Conservation (phyloP, 768 basidiomycete species). For the Russula dissimulans region DNA sequence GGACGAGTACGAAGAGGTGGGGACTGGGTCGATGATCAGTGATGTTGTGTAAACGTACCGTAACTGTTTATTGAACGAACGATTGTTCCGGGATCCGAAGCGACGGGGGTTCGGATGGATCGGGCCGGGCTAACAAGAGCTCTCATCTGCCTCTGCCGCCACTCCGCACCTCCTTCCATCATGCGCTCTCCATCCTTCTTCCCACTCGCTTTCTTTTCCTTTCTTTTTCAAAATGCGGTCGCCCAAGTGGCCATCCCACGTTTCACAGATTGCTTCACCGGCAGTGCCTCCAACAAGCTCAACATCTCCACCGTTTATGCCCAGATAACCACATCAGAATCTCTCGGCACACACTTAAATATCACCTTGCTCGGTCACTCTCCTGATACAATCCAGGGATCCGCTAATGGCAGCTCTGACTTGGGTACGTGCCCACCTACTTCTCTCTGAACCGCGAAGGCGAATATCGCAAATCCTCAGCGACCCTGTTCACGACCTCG, state of each 20-base stretch:
- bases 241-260: constrained; percentile 26
- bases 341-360: constrained; percentile 44
- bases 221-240: constrained; percentile 15
- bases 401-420: constrained; percentile 49
- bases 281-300: constrained; percentile 47
- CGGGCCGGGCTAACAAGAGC: too few relatives aligned
- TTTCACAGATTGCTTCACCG: constrained; percentile 63
- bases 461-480: constrained; percentile 28
- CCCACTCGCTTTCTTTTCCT: constrained; percentile 7
- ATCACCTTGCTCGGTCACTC: constrained; percentile 64
- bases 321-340: constrained; percentile 45
- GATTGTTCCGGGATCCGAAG: too few relatives aligned
- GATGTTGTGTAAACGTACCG: not conserved
- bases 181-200: not conserved
- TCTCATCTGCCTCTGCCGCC: too few relatives aligned
- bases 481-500: constrained; percentile 81
- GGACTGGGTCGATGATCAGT: constrained; percentile 17
- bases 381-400: constrained; percentile 49
- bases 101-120: too few relatives aligned
- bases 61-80: too few relatives aligned
- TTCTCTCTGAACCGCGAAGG: constrained; percentile 2
- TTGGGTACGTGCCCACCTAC: constrained; percentile 41
- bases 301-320: constrained; percentile 62
- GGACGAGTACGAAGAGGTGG: constrained; percentile 12
- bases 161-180: not conserved